phyloP scores from a whole-genome alignment of 768 basidiomycete species.

The Megacollybia marginata region DNA sequence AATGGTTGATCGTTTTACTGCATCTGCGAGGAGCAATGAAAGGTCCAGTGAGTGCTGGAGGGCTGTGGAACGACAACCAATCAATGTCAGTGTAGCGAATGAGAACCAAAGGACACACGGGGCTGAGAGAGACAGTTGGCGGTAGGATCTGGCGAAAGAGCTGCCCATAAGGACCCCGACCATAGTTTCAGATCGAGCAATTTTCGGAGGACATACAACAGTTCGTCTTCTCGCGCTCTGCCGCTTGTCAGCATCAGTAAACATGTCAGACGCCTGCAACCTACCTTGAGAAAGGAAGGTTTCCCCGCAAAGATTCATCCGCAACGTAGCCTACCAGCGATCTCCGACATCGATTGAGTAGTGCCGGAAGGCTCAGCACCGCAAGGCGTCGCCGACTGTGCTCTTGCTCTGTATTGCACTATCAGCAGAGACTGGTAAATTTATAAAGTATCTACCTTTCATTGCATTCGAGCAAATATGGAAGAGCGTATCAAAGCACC shows the following conservation, averaged over 20 bases:
- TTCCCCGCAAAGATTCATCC: slow-evolving; percentile 79
- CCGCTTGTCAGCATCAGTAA: not conserved
- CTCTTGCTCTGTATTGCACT: slow-evolving; percentile 46
- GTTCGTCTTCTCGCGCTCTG: slow-evolving; percentile 83
- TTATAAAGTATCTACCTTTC: slow-evolving; percentile 34
- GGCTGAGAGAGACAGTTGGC: slow-evolving; percentile 48
- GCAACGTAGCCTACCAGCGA: slow-evolving; percentile 71
- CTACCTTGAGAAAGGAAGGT: slow-evolving; percentile 82
- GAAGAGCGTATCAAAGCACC: slow-evolving; percentile 88
- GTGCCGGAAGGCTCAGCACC: slow-evolving; percentile 58
- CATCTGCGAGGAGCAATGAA: slow-evolving; percentile 55
- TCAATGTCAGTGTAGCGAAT: not conserved
- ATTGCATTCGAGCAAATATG: slow-evolving; percentile 65
- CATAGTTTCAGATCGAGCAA: slow-evolving; percentile 67
- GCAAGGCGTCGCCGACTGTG: slow-evolving; percentile 60
- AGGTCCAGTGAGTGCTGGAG: slow-evolving; percentile 39
- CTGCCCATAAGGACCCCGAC: slow-evolving; percentile 73
- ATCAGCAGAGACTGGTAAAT: not conserved
- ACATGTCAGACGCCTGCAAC: slow-evolving; percentile 3
- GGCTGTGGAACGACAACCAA: slow-evolving; percentile 18
- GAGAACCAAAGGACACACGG: slow-evolving; percentile 29
- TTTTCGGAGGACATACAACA: slow-evolving; percentile 77
- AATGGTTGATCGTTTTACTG: slow-evolving; percentile 64
- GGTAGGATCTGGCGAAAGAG: slow-evolving; percentile 59
- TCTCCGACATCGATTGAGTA: slow-evolving; percentile 70